Evolutionary conservation across 1,284 basidiomycete species (phyloP).

Genomic region (Sporisorium sorghi): DNA sequence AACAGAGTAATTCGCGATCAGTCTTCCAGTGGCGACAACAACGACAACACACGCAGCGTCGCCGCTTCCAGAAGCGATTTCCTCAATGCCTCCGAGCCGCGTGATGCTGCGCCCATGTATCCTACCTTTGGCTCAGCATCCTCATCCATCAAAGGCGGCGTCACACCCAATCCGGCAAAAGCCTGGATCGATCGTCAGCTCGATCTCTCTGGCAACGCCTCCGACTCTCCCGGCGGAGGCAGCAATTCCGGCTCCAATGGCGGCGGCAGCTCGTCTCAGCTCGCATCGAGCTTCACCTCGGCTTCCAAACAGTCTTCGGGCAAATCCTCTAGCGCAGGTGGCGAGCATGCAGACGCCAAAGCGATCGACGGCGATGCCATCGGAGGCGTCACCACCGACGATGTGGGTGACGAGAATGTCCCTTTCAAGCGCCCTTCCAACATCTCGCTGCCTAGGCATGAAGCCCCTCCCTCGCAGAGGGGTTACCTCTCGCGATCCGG

Average conservation of each 20-base stretch:
- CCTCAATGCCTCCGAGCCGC: slow-evolving; percentile 42
- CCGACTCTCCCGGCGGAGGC: slow-evolving; percentile 39
- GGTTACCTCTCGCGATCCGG: slow-evolving; percentile 17
- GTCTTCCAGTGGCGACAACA: too few relatives aligned
- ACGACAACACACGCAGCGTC: slow-evolving; percentile 9
- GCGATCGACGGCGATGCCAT: slow-evolving; percentile 17
- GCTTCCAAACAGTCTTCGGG: slow-evolving; percentile 37
- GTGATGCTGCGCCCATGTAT: slow-evolving; percentile 26
- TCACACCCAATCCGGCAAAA: slow-evolving; percentile 22
- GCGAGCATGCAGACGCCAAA: slow-evolving; percentile 27
- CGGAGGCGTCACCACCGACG: slow-evolving; percentile 25
- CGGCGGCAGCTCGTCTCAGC: slow-evolving; percentile 34
- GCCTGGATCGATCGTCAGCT: slow-evolving; percentile 47
- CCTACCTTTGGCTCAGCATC: slow-evolving; percentile 8
- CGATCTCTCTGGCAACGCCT: slow-evolving; percentile 32
- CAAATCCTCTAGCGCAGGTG: slow-evolving; percentile 33
- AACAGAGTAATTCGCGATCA: too few relatives aligned
- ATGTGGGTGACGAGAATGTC: slow-evolving; percentile 19
- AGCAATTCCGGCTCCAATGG: slow-evolving; percentile 44
- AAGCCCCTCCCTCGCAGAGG: slow-evolving; percentile 5
- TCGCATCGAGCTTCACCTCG: slow-evolving; percentile 43
- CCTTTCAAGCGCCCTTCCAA: slow-evolving; percentile 24
- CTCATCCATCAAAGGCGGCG: not conserved
- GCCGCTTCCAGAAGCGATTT: slow-evolving; percentile 43
- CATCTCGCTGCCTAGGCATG: slow-evolving; percentile 22